Percentiles rank a stretch among this genome's conserved stretches.
Evolutionary conservation across 768 basidiomycete genomes (phyloP).

Genomic region (Tylopilus plumbeoviolaceoides): DNA sequence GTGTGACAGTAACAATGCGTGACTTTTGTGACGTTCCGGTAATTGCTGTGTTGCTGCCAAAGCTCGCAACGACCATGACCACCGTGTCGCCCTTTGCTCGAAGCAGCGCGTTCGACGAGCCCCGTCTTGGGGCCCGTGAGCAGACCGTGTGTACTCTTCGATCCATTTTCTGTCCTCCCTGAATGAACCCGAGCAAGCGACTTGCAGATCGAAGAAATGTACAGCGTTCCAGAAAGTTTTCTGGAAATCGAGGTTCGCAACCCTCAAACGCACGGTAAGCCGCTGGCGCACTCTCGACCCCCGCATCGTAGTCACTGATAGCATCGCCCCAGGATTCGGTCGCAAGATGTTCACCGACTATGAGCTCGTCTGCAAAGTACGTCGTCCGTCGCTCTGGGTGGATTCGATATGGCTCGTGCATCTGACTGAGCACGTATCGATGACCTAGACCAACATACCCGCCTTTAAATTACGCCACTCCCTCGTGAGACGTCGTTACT

Average conservation of each 20-base stretch:
- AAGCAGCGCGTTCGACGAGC: conserved; percentile 53
- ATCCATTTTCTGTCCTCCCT: conserved; percentile 11
- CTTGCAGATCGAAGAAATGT: conserved; percentile 93
- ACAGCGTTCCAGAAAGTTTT: conserved; percentile 94
- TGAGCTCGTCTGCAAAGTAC: conserved; percentile 94
- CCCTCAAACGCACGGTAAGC: conserved; percentile 89
- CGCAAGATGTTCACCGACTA: conserved; percentile 99
- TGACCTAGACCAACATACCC: conserved; percentile 88
- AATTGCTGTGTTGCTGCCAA: conserved; percentile 22
- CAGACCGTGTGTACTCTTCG: conserved; percentile 45
- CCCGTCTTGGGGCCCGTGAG: conserved; percentile 45
- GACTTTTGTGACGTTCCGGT: conserved; percentile 17
- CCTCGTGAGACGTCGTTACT: conserved; percentile 82
- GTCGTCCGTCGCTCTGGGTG: too few species aligned
- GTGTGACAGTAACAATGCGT: conserved; percentile 38
- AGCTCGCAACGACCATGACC: conserved; percentile 27
- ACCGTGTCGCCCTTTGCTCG: conserved; percentile 59
- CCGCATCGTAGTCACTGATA: background rate
- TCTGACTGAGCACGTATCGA: conserved; percentile 5
- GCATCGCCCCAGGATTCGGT: conserved; percentile 62
- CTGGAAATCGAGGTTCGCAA: conserved; percentile 97
- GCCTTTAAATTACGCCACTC: conserved; percentile 98
- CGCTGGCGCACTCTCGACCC: background rate
- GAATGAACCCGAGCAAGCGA: conserved; percentile 33
- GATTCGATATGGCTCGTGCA: too few species aligned